Evolutionary conservation across 1,284 basidiomycete genomes (phyloP), one percentile per base, ranked within the genome.

Genomic region (Boletus sp.): DNA sequence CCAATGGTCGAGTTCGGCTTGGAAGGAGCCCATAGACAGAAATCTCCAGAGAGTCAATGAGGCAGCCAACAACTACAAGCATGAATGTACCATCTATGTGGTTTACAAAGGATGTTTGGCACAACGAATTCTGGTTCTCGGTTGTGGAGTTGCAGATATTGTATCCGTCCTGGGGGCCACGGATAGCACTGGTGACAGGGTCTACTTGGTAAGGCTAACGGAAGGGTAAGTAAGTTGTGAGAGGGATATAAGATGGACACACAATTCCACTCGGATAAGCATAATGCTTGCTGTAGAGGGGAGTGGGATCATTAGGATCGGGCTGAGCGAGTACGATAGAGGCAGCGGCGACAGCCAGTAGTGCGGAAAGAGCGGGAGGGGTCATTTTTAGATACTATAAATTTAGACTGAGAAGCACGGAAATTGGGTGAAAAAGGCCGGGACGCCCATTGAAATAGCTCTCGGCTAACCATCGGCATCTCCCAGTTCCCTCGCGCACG

Each of bases 131-230:
- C 47, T 73, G 75, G 56, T 73, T 75, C 65, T 80, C 70, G 7
- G 84, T 88, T 5, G 83, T 85, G 3, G 79, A 75, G 69, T 88
- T 87, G 66, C 86, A 88, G 4, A 68, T 56, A 66, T 87, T 88
- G 72, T 80, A 87, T 7, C 85, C 85, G 17, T 51, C 59, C 59
- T 85, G 82, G 23, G 68, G 59, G 10, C 83, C 83, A 54, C 83
- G 80, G 46, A 73, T 57, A 43, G 74, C 72, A 30, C 67, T 59
- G 8, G 66, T 58, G 57, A 73, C 71, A 22, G 74, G 70, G 57
- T 81, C 77, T 37, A 72, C 78, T 66, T 80, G 69, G 57, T 80
- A 76, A 8, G 81, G 81, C 81, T 82, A 54, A 38, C 9, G 32
- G 23, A 33, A 13, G 3, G 17, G 1, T 56, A 4, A 57, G 35